Evolutionary conservation across 805 yeast species (phyloP), one percentile per base, ranked within the genome.

Genomic region (Metschnikowia baotianmanensis): DNA sequence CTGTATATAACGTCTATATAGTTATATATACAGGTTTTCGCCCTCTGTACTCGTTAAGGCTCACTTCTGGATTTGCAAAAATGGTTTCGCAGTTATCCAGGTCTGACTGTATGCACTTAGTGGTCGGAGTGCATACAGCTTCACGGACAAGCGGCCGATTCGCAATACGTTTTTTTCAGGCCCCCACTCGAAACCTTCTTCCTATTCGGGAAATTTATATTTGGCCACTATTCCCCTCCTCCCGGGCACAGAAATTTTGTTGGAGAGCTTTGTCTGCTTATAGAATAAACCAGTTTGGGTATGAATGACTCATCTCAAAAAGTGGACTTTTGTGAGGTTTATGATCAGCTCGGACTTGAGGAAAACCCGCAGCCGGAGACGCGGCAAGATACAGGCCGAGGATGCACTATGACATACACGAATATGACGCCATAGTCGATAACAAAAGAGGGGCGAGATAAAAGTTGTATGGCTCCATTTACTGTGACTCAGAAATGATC

Each of bases 81-180:
- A n/a, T n/a, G n/a, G n/a, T n/a, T n/a, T n/a, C n/a, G n/a, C n/a
- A n/a, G n/a, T n/a, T n/a, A n/a, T n/a, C n/a, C n/a, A n/a, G n/a
- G n/a, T n/a, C n/a, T 24, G 17, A 12, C 23, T 34, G 43, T 34
- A 40, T 40, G 43, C 43, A 40, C 35, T 34, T 40, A 40, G 43
- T 11, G 31, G 43, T 16, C 31, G 31, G 31, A 24, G 32, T 19
- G 38, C 43, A 40, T 25, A 40, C 12, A 34, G 22, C 17, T 6
- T 9, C 10, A 23, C 43, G 43, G 43, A 34, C 43, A 30, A 40
- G 36, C 43, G 43, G 43, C 29, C 21, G 22, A 34, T 18, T 34
- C 34, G 33, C 21, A 21, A 28, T 20, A 31, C 25, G 20, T 15
- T 24, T 11, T 17, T 29, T 16, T 7, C 9, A 27, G n/a, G n/a